phyloP scores from a whole-genome alignment of 2,329 filamentous ascomycete species.

The Talaromyces funiculosus region DNA sequence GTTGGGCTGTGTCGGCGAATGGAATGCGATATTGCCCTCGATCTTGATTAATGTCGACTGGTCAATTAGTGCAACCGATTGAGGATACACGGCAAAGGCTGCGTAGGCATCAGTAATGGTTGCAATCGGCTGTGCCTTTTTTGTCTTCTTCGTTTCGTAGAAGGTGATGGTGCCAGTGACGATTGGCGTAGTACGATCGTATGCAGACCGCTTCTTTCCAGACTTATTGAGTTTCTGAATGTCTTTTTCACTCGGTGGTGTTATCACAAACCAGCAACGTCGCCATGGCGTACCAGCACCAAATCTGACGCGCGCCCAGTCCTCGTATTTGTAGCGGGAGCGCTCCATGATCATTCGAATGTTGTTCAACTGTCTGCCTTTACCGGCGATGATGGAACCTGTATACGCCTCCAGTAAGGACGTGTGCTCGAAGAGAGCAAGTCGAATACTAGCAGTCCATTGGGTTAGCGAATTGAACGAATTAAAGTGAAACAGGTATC shows the following conservation, averaged over 20 bases:
- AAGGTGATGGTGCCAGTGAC: conserved; percentile 91
- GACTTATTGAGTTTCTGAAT: conserved; percentile 76
- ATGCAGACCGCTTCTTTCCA: conserved; percentile 73
- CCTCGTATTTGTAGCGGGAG: conserved; percentile 68
- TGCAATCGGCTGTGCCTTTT: conserved; percentile 84
- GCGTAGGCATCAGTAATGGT: conserved; percentile 87
- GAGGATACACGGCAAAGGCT: conserved; percentile 92
- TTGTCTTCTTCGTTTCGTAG: conserved; percentile 89
- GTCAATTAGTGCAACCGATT: conserved; percentile 88
- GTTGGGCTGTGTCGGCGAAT: conserved; percentile 68
- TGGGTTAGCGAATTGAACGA: conserved; percentile 87
- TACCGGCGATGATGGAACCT: conserved; percentile 88
- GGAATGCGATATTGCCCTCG: conserved; percentile 83
- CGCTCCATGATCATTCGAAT: conserved; percentile 86
- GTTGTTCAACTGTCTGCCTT: conserved; percentile 82
- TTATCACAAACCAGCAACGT: conserved; percentile 93
- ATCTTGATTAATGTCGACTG: conserved; percentile 91
- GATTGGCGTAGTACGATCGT: conserved; percentile 65
- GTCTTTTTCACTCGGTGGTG: conserved; percentile 90
- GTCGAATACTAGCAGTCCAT: conserved; percentile 90
- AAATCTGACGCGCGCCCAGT: conserved; percentile 93
- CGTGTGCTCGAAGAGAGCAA: conserved; percentile 90
- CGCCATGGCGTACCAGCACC: conserved; percentile 94
- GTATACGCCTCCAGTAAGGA: conserved; percentile 95
- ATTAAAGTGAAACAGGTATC: conserved; percentile 94